These are phyloP conservation scores for Laburnicola sp. DNA, from an alignment of 2,329 filamentous ascomycete species.

Conservation along the genomic window DNA sequence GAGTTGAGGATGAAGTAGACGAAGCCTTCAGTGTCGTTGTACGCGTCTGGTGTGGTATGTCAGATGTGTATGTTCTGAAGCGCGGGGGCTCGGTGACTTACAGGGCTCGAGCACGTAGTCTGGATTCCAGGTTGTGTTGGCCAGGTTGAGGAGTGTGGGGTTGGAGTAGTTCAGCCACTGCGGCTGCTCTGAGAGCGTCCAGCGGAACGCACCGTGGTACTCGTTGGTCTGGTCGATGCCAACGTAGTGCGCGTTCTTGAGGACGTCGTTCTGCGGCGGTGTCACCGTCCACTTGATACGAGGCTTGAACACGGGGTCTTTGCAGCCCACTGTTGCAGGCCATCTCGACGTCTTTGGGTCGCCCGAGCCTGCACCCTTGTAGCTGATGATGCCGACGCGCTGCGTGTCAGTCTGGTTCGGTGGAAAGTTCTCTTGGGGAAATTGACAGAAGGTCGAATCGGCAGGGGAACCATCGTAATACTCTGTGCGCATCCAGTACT, in stretches of 20 bases:
- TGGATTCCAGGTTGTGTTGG: constrained; percentile 20
- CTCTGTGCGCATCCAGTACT: constrained; percentile 37
- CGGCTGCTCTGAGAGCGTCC: constrained; percentile 21
- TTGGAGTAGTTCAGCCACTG: constrained; percentile 26
- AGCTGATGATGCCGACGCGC: constrained; percentile 25
- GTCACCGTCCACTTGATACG: constrained; percentile 21
- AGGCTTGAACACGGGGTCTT: constrained; percentile 17
- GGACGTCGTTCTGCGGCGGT: constrained; percentile 20
- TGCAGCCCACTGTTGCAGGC: constrained; percentile 15
- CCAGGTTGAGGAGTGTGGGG: constrained; percentile 20
- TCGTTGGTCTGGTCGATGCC: constrained; percentile 11
- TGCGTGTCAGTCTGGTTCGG: constrained; percentile 5
- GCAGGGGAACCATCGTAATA: constrained; percentile 7
- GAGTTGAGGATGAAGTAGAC: constrained; percentile 27
- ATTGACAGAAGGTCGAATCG: constrained; percentile 10
- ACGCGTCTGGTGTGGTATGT: constrained; percentile 11
- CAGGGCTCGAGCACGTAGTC: constrained; percentile 23
- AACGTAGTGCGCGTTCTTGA: constrained; percentile 15
- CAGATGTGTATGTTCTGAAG: background rate
- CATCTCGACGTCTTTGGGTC: constrained; percentile 12
- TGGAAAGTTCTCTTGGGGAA: constrained; percentile 4
- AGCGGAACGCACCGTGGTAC: constrained; percentile 11
- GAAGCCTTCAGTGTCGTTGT: constrained; percentile 16
- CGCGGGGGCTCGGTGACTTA: constrained; percentile 2
- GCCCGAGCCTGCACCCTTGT: constrained; percentile 12